These are phyloP conservation scores for Fusarium decemcellulare DNA, from an alignment of 2,329 filamentous ascomycete species.

Conservation along the genomic window DNA sequence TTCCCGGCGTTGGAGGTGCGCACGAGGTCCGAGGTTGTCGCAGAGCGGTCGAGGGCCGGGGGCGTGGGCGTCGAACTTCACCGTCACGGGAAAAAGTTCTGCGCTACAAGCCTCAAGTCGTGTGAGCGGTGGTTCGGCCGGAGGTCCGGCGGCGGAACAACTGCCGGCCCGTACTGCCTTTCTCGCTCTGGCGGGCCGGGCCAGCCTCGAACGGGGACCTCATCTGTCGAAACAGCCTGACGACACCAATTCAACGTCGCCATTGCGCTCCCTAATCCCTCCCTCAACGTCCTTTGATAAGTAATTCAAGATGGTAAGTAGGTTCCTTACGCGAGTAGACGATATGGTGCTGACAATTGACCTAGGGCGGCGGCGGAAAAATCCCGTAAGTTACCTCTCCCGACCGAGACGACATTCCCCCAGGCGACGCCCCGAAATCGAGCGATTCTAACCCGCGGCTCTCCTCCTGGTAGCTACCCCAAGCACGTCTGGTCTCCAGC, in stretches of 20 bases:
- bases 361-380: slow-evolving; percentile 81
- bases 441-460: slow-evolving; percentile 28
- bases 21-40: slow-evolving; percentile 22
- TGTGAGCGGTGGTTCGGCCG: slow-evolving; percentile 48
- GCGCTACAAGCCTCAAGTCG: slow-evolving; percentile 49
- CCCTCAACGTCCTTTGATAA: slow-evolving; percentile 53
- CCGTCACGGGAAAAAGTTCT: slow-evolving; percentile 54
- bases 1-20: slow-evolving; percentile 19
- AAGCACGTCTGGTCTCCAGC: slow-evolving; percentile 99
- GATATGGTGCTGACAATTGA: slow-evolving; percentile 56
- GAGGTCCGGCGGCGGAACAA: slow-evolving; percentile 39
- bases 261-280: slow-evolving; percentile 48
- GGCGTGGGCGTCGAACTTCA: slow-evolving; percentile 24
- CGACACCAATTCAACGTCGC: slow-evolving; percentile 46
- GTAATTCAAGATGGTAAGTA: slow-evolving; percentile 70
- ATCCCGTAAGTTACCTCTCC: slow-evolving; percentile 64
- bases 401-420: slow-evolving; percentile 29
- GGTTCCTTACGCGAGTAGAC: background rate
- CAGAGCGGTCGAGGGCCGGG: slow-evolving; percentile 29
- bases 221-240: slow-evolving; percentile 30
- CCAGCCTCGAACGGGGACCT: slow-evolving; percentile 33
- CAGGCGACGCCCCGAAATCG: slow-evolving; percentile 27
- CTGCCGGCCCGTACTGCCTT: slow-evolving; percentile 40
- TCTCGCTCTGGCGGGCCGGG: slow-evolving; percentile 11
- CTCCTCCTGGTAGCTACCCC: slow-evolving; percentile 76